phyloP scores from a whole-genome alignment of 2,329 filamentous ascomycete species.

The Cladosporium sp. region DNA sequence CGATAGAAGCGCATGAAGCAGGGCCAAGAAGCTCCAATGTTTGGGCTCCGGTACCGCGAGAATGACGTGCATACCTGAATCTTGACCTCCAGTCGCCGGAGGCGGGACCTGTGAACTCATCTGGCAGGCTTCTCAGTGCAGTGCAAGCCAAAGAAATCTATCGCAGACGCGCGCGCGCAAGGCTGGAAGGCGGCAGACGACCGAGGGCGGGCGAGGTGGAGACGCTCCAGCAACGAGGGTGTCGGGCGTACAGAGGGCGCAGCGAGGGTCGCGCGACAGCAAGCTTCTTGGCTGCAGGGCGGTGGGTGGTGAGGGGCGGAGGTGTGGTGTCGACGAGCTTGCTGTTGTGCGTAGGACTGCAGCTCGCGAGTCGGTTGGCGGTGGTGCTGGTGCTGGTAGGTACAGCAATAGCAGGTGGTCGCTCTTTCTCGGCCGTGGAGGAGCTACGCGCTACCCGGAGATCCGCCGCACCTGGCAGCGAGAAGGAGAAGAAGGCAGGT shows the following conservation, averaged over 20 bases:
- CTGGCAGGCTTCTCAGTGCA: slow-evolving; percentile 19
- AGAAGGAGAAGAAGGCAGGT: background rate
- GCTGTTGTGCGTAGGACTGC: background rate
- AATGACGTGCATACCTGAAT: slow-evolving; percentile 25
- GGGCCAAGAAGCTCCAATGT: slow-evolving; percentile 19
- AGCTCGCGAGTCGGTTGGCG: slow-evolving; percentile 13
- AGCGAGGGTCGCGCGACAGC: background rate
- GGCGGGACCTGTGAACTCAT: slow-evolving; percentile 32
- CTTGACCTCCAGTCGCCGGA: slow-evolving; percentile 27
- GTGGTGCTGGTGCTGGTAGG: slow-evolving; percentile 5
- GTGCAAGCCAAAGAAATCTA: background rate
- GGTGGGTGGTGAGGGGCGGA: background rate
- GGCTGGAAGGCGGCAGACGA: background rate
- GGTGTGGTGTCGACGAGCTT: background rate
- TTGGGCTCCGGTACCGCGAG: background rate
- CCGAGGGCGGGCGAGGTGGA: background rate
- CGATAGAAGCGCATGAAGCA: background rate
- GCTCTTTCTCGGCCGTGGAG: slow-evolving; percentile 13
- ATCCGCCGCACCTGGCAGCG: background rate
- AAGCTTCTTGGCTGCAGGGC: background rate
- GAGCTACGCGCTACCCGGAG: slow-evolving; percentile 1
- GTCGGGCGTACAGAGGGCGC: background rate
- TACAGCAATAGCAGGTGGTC: background rate
- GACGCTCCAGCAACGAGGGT: background rate
- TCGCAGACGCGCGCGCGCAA: slow-evolving; percentile 14